phyloP scores from a whole-genome alignment of 371 early-diverging fungal genomes.

The Rhizomucor miehei region DNA sequence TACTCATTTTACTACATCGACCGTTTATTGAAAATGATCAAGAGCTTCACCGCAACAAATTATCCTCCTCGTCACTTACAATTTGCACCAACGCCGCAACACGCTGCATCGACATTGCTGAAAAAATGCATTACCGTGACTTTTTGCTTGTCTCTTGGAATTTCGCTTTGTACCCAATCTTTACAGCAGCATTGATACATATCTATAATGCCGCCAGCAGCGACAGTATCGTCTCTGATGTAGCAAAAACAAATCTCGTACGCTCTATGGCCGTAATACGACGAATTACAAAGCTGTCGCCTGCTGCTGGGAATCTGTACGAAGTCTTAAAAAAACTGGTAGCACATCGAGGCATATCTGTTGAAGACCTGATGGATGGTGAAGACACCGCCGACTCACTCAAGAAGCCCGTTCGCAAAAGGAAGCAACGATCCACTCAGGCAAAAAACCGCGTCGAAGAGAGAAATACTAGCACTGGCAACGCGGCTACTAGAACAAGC shows the following conservation, averaged over 20 bases:
- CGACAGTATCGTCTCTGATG: slow-evolving; percentile 28
- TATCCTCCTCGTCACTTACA: slow-evolving; percentile 42
- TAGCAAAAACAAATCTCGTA: slow-evolving; percentile 26
- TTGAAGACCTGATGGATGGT: slow-evolving; percentile 14
- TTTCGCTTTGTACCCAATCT: slow-evolving; percentile 50
- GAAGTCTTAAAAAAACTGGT: slow-evolving; percentile 24
- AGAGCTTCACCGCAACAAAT: slow-evolving; percentile 19
- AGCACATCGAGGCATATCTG: slow-evolving; percentile 21
- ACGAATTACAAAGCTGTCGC: slow-evolving; percentile 28
- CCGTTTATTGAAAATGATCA: slow-evolving; percentile 49
- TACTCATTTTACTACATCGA: slow-evolving; percentile 54
- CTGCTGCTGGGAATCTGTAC: slow-evolving; percentile 19
- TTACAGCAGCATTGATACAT: slow-evolving; percentile 42
- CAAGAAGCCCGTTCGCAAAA: slow-evolving; percentile 4
- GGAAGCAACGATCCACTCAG: neutral
- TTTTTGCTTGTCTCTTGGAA: slow-evolving; percentile 47
- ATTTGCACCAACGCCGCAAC: slow-evolving; percentile 63
- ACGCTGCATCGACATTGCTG: slow-evolving; percentile 37
- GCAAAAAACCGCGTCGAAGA: neutral
- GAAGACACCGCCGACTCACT: slow-evolving; percentile 6
- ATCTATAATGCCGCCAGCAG: slow-evolving; percentile 35
- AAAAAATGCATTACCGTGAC: slow-evolving; percentile 50
- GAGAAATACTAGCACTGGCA: too few species aligned
- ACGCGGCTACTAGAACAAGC: neutral
- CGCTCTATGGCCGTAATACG: slow-evolving; percentile 25